Percentiles rank a stretch among this genome's conserved stretches.
Conservation (phyloP, 495 filamentous ascomycete genomes). For the Melanomma pulvis-pyrius region DNA sequence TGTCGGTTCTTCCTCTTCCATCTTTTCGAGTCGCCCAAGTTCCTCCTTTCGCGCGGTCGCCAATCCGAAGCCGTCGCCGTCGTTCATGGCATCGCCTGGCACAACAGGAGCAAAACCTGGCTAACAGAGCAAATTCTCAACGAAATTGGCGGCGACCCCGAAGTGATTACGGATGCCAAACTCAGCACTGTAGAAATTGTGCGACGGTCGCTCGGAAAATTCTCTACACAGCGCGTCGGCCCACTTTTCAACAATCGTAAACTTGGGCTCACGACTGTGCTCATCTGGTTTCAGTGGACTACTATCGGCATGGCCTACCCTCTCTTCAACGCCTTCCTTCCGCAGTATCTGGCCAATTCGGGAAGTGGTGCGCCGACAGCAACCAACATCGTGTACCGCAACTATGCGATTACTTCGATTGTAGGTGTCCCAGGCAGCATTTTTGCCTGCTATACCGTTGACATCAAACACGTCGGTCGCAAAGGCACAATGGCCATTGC, state of each 20-base stretch:
- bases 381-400: constrained; percentile 59
- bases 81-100: constrained; percentile 33
- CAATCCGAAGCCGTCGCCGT: constrained; percentile 36
- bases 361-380: constrained; percentile 46
- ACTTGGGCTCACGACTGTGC: constrained; percentile 11
- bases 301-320: constrained; percentile 41
- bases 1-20: constrained; percentile 41
- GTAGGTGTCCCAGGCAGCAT: constrained; percentile 61
- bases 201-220: too few species aligned
- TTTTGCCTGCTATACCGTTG: constrained; percentile 58
- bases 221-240: too few species aligned
- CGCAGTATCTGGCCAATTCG: constrained; percentile 57
- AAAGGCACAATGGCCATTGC: constrained; percentile 61
- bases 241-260: not conserved
- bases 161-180: too few species aligned
- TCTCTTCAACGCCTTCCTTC: constrained; percentile 44
- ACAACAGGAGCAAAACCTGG: constrained; percentile 33
- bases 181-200: too few species aligned
- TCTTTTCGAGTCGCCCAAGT: constrained; percentile 41
- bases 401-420: constrained; percentile 63
- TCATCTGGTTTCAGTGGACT: constrained; percentile 23
- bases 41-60: constrained; percentile 34
- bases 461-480: constrained; percentile 62
- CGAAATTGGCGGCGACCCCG: constrained; percentile 23
- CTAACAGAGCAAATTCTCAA: constrained; percentile 36